Conservation (phyloP, 2,329 filamentous ascomycete species). For the Daldinia eschscholtzii region DNA sequence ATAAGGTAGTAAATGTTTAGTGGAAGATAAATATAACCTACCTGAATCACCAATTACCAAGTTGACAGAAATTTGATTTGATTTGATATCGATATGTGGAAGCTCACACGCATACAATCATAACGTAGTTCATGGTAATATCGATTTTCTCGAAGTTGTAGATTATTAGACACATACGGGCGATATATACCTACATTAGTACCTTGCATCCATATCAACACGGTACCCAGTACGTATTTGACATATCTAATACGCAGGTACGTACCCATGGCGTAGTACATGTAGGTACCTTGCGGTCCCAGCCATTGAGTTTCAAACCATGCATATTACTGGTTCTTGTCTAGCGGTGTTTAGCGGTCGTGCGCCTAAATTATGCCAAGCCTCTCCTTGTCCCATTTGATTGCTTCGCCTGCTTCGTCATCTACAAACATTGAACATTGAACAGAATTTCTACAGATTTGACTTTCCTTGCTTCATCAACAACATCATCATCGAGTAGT, state of each 20-base stretch:
- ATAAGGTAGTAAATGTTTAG: background rate
- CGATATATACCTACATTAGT: no score
- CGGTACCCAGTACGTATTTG: no score
- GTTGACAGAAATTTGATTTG: background rate
- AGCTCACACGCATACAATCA: no score
- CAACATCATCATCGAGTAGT: conserved; percentile 45
- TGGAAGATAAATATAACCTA: background rate
- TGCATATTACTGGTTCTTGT: conserved; percentile 10
- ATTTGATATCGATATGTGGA: no score
- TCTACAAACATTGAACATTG: conserved; percentile 23
- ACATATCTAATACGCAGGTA: background rate
- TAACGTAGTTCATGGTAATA: no score
- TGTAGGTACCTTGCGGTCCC: background rate
- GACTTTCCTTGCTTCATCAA: conserved; percentile 36
- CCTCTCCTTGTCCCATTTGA: conserved; percentile 42
- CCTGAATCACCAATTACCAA: background rate
- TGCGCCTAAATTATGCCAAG: conserved; percentile 43
- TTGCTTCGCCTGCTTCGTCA: conserved; percentile 37
- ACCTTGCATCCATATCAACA: no score
- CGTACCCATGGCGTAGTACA: no score
- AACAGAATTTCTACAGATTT: conserved; percentile 11
- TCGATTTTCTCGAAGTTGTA: no score
- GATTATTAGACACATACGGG: no score
- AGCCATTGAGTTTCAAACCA: conserved; percentile 31
- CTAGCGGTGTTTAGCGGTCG: conserved; percentile 4